phyloP scores from a whole-genome alignment of 345 rosid species.

The Cochlearia excelsa region DNA sequence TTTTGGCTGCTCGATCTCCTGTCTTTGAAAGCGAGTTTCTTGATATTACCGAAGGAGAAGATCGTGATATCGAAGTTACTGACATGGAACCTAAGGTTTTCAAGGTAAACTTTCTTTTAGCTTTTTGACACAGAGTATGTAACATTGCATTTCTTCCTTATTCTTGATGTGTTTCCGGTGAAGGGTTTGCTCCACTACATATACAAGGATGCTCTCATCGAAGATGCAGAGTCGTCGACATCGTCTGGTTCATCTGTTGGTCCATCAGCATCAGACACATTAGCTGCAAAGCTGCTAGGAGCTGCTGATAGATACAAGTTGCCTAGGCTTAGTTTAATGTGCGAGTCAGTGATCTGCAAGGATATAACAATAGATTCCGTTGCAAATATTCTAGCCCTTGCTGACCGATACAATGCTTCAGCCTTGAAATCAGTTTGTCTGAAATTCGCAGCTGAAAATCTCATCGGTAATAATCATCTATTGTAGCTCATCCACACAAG shows the following conservation, averaged over 20 bases:
- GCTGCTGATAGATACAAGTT: constrained; percentile 81
- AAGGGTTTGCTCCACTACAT: constrained; percentile 86
- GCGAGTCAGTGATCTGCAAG: constrained; percentile 88
- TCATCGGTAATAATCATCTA: constrained; percentile 51
- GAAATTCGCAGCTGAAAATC: constrained; percentile 92
- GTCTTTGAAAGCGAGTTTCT: constrained; percentile 68
- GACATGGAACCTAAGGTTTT: constrained; percentile 88
- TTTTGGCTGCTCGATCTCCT: constrained; percentile 80
- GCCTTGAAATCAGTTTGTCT: constrained; percentile 80
- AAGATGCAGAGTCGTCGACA: constrained; percentile 57
- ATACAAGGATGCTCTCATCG: constrained; percentile 66
- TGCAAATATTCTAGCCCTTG: constrained; percentile 71
- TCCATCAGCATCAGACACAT: constrained; percentile 51
- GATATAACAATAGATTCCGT: constrained; percentile 73
- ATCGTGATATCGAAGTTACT: constrained; percentile 45
- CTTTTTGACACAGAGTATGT: constrained; percentile 8
- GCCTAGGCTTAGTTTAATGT: constrained; percentile 78
- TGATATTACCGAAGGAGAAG: constrained; percentile 59
- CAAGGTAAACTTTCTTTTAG: constrained; percentile 48
- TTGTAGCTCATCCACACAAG: not conserved
- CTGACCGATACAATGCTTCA: constrained; percentile 68
- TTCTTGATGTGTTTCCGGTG: constrained; percentile 22
- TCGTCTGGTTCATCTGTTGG: constrained; percentile 50
- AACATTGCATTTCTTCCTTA: constrained; percentile 15
- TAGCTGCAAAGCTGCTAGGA: constrained; percentile 71